These are phyloP conservation scores for Coelastrella sp. DNA, from an alignment of 139 green algal genomes.

Conservation along the genomic window DNA sequence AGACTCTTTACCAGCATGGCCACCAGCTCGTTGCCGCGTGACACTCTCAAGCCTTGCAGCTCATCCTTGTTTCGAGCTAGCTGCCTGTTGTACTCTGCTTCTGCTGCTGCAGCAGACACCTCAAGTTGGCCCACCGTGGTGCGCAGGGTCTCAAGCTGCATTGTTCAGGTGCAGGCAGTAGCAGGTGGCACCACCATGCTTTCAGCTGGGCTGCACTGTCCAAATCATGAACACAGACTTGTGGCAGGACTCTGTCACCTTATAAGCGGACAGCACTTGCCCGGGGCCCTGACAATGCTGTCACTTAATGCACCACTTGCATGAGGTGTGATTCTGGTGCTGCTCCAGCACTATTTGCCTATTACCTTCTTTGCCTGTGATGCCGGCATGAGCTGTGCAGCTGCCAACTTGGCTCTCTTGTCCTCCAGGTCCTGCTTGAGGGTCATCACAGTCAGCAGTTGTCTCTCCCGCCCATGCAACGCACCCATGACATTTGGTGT, in stretches of 20 bases:
- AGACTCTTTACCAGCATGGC: constrained; percentile 14
- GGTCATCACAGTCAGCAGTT: constrained; percentile 41
- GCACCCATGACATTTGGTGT: constrained; percentile 26
- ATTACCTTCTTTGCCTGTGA: constrained; percentile 31
- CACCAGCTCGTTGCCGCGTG: constrained; percentile 17
- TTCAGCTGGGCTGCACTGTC: neutral
- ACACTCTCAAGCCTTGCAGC: constrained; percentile 11
- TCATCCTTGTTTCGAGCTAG: constrained; percentile 34
- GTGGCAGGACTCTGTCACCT: too few relatives aligned
- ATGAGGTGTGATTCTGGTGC: too few relatives aligned
- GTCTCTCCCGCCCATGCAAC: constrained; percentile 18
- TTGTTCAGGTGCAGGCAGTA: too few relatives aligned
- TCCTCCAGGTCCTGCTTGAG: constrained; percentile 38
- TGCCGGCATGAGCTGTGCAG: constrained; percentile 39
- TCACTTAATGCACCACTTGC: too few relatives aligned
- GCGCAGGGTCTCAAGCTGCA: constrained; percentile 41
- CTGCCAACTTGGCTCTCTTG: constrained; percentile 4
- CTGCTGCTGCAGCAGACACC: constrained; percentile 40
- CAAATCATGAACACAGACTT: too few relatives aligned
- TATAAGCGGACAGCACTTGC: too few relatives aligned
- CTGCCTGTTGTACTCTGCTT: constrained; percentile 44
- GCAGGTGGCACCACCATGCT: too few relatives aligned
- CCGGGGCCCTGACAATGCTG: too few relatives aligned
- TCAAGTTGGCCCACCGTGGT: constrained; percentile 13
- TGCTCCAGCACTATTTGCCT: neutral